Conservation (phyloP, 2,329 filamentous ascomycete species). For the Lachnum nothofagi region DNA sequence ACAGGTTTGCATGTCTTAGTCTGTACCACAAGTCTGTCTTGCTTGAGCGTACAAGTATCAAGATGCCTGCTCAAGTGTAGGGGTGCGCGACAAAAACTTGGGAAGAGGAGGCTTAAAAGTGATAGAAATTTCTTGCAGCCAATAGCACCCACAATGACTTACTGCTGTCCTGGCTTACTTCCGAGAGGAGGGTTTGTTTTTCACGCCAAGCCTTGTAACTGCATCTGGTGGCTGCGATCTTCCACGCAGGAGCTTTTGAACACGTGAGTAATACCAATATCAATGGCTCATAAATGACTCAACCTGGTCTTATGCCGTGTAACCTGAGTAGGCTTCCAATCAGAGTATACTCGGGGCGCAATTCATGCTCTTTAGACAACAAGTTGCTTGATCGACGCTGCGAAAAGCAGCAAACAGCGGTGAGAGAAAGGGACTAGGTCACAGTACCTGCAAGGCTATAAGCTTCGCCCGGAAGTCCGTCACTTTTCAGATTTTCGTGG, state of each 20-base stretch:
- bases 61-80: too few species aligned
- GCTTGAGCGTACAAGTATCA: too few species aligned
- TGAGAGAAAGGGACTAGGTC: slow-evolving; percentile 13
- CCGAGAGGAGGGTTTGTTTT: not conserved
- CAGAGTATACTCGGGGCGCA: slow-evolving; percentile 7
- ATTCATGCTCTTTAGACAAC: slow-evolving; percentile 8
- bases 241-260: not conserved
- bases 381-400: slow-evolving; percentile 21
- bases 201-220: not conserved
- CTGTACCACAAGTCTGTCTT: too few species aligned
- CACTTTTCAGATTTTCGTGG: slow-evolving; percentile 20
- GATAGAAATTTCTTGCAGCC: too few species aligned
- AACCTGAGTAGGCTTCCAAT: slow-evolving; percentile 14
- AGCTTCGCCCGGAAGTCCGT: slow-evolving; percentile 16
- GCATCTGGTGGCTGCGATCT: slow-evolving; percentile 1
- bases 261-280: not conserved
- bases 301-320: slow-evolving; percentile 11
- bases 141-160: too few species aligned
- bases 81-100: too few species aligned
- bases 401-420: slow-evolving; percentile 23
- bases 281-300: not conserved
- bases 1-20: too few species aligned
- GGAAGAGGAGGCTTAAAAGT: too few species aligned
- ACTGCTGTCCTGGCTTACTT: not conserved
- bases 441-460: not conserved